Base-by-base conservation (phyloP, 805 yeast genomes). In the Saturnispora sekii region DNA sequence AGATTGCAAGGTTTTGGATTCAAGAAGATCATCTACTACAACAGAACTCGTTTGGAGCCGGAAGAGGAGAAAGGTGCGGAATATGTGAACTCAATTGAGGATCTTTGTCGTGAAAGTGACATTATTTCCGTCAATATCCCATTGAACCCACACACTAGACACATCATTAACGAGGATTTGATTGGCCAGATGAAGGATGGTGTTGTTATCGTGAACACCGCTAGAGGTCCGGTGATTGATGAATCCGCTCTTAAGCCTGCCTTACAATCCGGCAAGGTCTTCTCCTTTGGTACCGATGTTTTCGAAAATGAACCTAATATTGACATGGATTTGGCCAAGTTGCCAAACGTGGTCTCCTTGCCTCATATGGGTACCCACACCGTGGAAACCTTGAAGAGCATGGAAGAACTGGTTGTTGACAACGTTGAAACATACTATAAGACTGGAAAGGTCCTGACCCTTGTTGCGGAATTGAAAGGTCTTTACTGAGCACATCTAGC, bases 331-430 rank as follows among this genome's bases (percentile, higher is more conserved):
- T 64, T 84, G 51, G 63, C 71, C 41, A 64, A 66, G 15, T 64
- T 81, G 63, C 82, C 84, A 17, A 81, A 81, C 50, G 85, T 79
- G n/a, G 70, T 82, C 6, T 75, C 85, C 32, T 66, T 84, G 51
- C 97, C 97, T n/a, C 97, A 88, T 60, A 77, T 85, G 81, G 97
- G 96, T 26, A 84, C 96, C 0, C 77, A 77, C 59, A 69, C 90
- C 5, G 61, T 63, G 39, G 94, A 87, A 64, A 83, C 95, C 5
- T 74, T 82, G 53, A 65, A 68, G 53, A 73, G 74, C 53, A 85
- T 93, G 96, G 96, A 89, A 65, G 77, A 75, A 53, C 76, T 76
- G 57, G 86, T 81, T 31, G 77, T 84, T 28, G 72, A 72, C 32
- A 90, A 90, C 61, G 77, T 85, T 7, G 64, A 67, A 39, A 60